Conservation (phyloP, 345 rosid genomes). For the Triadica sebifera region DNA sequence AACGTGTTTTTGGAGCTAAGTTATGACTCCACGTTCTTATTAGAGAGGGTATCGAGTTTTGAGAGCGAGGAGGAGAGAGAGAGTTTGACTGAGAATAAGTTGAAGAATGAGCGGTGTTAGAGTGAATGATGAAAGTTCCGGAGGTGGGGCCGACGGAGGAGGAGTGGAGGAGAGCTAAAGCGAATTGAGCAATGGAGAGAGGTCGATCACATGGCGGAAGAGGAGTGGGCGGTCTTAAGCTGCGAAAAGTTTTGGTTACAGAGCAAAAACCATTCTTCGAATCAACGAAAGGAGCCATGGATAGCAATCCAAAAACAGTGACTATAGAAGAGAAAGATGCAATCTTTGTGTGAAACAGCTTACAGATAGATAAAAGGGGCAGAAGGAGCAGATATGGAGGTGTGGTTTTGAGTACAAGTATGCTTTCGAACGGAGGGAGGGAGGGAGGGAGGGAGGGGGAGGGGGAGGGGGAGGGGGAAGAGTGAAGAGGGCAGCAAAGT, state of each 20-base stretch:
- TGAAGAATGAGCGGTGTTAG: slow-evolving; percentile 39
- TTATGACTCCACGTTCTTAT: no score
- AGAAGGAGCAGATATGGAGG: no score
- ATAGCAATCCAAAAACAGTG: no score
- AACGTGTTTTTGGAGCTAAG: no score
- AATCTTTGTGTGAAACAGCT: no score
- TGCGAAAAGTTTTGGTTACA: slow-evolving; percentile 47
- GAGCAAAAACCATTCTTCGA: slow-evolving; percentile 51
- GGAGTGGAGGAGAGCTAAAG: slow-evolving; percentile 47
- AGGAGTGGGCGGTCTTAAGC: slow-evolving; percentile 45
- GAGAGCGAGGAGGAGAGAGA: slow-evolving; percentile 51
- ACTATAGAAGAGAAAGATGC: no score
- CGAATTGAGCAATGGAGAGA: slow-evolving; percentile 49
- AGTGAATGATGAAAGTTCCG: slow-evolving; percentile 40
- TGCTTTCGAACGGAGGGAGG: no score
- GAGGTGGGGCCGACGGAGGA: slow-evolving; percentile 24
- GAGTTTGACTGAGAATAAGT: slow-evolving; percentile 43
- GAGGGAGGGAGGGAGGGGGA: no score
- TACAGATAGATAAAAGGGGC: no score
- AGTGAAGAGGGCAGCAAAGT: no score
- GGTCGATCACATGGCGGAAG: slow-evolving; percentile 48
- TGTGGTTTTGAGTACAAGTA: no score
- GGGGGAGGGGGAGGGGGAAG: no score
- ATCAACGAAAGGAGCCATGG: slow-evolving; percentile 22
- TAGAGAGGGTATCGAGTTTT: slow-evolving; percentile 36